A percentile compares a stretch with the other conserved stretches of the same genome.
Conservation (phyloP, 176 grass and related monocot genomes). For the Cenchrus americanus region DNA sequence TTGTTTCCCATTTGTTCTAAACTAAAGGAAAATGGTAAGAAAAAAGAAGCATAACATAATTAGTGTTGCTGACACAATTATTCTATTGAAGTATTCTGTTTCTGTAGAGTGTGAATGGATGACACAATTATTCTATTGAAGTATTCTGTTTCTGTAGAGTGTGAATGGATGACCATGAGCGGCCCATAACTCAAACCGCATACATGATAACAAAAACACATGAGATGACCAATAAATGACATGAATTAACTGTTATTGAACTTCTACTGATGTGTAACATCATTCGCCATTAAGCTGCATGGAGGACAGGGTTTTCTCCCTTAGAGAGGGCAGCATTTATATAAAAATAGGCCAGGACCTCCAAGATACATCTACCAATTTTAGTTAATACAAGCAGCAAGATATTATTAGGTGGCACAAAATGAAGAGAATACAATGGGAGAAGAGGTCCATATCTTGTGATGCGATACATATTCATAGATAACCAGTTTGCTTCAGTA, state of each 20-base stretch:
- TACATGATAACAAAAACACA: not conserved
- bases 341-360: not conserved
- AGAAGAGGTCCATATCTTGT: not conserved
- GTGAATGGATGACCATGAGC: not conserved
- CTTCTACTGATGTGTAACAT: not conserved
- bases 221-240: not conserved
- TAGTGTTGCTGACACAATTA: not conserved
- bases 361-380: not conserved
- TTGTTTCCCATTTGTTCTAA: not conserved
- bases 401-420: not conserved
- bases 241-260: not conserved
- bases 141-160: not conserved
- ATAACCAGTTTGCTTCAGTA: not conserved
- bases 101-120: not conserved
- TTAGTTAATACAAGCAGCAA: not conserved
- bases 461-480: conserved; percentile 10
- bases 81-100: not conserved
- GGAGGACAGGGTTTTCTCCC: not conserved
- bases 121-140: not conserved
- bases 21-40: not conserved
- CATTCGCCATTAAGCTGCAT: not conserved
- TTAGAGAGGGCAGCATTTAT: not conserved
- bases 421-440: not conserved
- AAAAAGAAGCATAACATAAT: not conserved
- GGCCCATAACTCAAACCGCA: not conserved